These are phyloP conservation scores for Starmerella bombi DNA, from an alignment of 805 yeast species.

Conservation along the genomic window DNA sequence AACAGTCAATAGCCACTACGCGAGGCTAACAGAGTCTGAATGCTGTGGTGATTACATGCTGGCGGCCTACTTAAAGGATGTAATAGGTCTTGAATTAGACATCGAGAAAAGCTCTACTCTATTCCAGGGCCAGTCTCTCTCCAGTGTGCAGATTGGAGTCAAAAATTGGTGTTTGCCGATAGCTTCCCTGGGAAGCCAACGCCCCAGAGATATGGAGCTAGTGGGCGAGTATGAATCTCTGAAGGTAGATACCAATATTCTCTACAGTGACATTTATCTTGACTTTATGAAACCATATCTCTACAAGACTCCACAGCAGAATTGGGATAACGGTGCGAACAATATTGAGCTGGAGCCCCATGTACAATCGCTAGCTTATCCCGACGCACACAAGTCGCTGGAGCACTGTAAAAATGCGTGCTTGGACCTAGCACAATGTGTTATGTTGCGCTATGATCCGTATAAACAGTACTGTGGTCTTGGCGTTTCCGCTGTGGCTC, in stretches of 20 bases:
- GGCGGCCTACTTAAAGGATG: slow-evolving; percentile 16
- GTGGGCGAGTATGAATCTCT: slow-evolving; percentile 20
- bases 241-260: slow-evolving; percentile 11
- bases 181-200: slow-evolving; percentile 19
- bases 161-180: slow-evolving; percentile 24
- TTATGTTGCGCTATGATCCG: slow-evolving; percentile 22
- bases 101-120: slow-evolving; percentile 15
- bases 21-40: slow-evolving; percentile 12
- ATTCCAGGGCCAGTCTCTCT: slow-evolving; percentile 23
- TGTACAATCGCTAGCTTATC: neutral
- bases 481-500: slow-evolving; percentile 20
- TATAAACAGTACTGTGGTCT: slow-evolving; percentile 23
- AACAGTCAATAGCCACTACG: slow-evolving; percentile 10
- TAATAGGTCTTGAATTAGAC: slow-evolving; percentile 10
- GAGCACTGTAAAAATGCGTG: slow-evolving; percentile 21
- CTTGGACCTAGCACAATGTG: slow-evolving; percentile 17
- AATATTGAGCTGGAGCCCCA: slow-evolving; percentile 16
- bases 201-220: slow-evolving; percentile 18
- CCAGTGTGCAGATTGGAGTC: slow-evolving; percentile 13
- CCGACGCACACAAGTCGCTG: slow-evolving; percentile 18
- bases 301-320: slow-evolving; percentile 13
- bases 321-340: slow-evolving; percentile 25
- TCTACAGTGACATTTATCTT: slow-evolving; percentile 22
- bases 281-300: slow-evolving; percentile 22
- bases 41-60: slow-evolving; percentile 24